Evolutionary conservation across 768 basidiomycete genomes (phyloP), one percentile per base, ranked within the genome.

Genomic region (Termitomyces sp.): DNA sequence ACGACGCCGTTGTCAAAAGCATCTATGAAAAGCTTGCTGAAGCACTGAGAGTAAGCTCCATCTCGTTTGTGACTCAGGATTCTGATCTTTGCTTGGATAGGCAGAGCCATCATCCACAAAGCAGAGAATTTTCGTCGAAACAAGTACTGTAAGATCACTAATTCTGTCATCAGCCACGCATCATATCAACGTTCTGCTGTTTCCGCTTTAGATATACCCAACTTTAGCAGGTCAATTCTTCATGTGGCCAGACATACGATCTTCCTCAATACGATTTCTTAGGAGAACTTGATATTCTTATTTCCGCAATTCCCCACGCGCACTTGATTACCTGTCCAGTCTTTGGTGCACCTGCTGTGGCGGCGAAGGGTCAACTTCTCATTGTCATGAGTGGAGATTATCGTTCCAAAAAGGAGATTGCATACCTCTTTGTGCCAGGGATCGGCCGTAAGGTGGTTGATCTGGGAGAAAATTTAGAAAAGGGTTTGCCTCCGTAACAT

Each of bases 381-480:
- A 74, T 92, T 42, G 78, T 85, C 44, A 86, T 95, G 80, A 84
- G 85, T 9, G 93, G 93, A 5, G 87, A 93, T 65, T 84, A 86
- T 57, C 69, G 70, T n/a, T 85, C 87, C 42, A 95, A 93, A 77
- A 88, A 90, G 65, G 82, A 88, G 64, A 80, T 87, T 8, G 84
- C 84, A 1, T 80, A 90, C 64, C 73, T 88, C n/a, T 75, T 92
- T 28, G 83, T 93, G 0, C 93, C 93, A 14, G 81, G 85, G 5
- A 78, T 93, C 45, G 93, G 85, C 19, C 75, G 81, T 58, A 93
- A 90, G 66, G 82, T 85, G 30, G 69, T 86, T 21, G 93, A 95
- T 66, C 77, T 96, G 11, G 93, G 93, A 24, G 85, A 81, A 24
- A 92, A 95, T 66, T 76, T 94, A 32, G 90, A 93, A 71, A 87